Percentiles rank a stretch among this genome's conserved stretches.
Evolutionary conservation across 2,329 filamentous ascomycete species (phyloP).

Genomic region (Knoxdaviesia proteae): DNA sequence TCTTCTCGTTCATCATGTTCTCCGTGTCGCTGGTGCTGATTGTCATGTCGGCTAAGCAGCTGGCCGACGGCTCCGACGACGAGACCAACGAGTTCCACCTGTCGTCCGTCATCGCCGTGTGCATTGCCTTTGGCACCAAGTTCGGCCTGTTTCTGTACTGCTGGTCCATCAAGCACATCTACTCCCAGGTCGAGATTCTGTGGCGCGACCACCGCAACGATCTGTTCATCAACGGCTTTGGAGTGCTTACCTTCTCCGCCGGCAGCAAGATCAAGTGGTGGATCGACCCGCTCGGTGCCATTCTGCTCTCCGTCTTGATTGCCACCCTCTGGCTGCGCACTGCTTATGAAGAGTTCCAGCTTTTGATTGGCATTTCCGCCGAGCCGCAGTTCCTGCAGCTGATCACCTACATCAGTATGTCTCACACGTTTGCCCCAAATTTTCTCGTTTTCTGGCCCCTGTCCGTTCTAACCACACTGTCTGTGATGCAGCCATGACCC

Average conservation of each 20-base stretch:
- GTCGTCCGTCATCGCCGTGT: slow-evolving; percentile 68
- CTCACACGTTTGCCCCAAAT: neutral
- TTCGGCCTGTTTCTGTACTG: slow-evolving; percentile 74
- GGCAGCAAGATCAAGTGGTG: slow-evolving; percentile 81
- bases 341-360: slow-evolving; percentile 71
- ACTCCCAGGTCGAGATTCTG: slow-evolving; percentile 76
- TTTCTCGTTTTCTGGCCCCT: neutral
- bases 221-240: slow-evolving; percentile 86
- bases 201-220: slow-evolving; percentile 98
- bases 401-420: slow-evolving; percentile 58
- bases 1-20: slow-evolving; percentile 92
- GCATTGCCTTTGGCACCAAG: slow-evolving; percentile 69
- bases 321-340: slow-evolving; percentile 65
- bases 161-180: slow-evolving; percentile 74
- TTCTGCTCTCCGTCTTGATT: slow-evolving; percentile 62
- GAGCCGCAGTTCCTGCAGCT: slow-evolving; percentile 74
- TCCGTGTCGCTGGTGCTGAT: slow-evolving; percentile 82
- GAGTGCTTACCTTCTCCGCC: slow-evolving; percentile 77
- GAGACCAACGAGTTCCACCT: slow-evolving; percentile 50
- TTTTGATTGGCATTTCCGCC: slow-evolving; percentile 77
- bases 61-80: slow-evolving; percentile 29
- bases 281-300: slow-evolving; percentile 84
- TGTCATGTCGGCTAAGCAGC: slow-evolving; percentile 59
- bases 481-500: slow-evolving; percentile 49
- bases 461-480: neutral